These are phyloP conservation scores for Zoysia matrella DNA, from an alignment of 202 grass and related monocot genomes.

Conservation along the genomic window DNA sequence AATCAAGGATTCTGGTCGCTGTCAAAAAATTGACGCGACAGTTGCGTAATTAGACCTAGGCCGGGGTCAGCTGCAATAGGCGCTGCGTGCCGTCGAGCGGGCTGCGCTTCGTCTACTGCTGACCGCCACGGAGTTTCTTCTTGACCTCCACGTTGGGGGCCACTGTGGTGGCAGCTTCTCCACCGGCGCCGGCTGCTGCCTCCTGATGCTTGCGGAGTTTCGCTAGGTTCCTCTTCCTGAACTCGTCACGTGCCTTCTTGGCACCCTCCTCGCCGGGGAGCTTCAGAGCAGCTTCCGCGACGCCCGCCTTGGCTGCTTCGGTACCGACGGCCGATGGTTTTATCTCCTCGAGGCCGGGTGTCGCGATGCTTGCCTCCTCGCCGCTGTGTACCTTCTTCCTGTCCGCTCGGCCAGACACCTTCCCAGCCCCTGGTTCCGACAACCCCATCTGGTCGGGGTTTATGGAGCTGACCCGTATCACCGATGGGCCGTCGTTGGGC, in stretches of 20 bases:
- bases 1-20: slow-evolving; percentile 29
- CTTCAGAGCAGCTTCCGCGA: not conserved
- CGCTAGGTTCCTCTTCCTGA: not conserved
- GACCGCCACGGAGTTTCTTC: slow-evolving; percentile 12
- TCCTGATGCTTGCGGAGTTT: slow-evolving; percentile 11
- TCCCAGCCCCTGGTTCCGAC: not conserved
- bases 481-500: slow-evolving; percentile 5
- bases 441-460: slow-evolving; percentile 5
- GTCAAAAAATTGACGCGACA: slow-evolving; percentile 40
- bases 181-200: not conserved
- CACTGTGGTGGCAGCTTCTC: not conserved
- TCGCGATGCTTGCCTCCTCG: no score
- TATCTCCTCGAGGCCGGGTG: not conserved
- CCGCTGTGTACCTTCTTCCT: not conserved
- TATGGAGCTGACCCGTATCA: slow-evolving; percentile 48
- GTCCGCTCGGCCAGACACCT: not conserved
- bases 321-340: not conserved
- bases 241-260: not conserved
- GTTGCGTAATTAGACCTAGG: slow-evolving; percentile 23
- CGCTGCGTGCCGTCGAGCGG: not conserved
- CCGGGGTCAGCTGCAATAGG: not conserved
- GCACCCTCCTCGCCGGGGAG: not conserved
- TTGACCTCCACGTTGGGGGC: not conserved
- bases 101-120: not conserved
- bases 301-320: no score